Conservation (phyloP, 345 rosid genomes). For the Lagerstroemia speciosa region DNA sequence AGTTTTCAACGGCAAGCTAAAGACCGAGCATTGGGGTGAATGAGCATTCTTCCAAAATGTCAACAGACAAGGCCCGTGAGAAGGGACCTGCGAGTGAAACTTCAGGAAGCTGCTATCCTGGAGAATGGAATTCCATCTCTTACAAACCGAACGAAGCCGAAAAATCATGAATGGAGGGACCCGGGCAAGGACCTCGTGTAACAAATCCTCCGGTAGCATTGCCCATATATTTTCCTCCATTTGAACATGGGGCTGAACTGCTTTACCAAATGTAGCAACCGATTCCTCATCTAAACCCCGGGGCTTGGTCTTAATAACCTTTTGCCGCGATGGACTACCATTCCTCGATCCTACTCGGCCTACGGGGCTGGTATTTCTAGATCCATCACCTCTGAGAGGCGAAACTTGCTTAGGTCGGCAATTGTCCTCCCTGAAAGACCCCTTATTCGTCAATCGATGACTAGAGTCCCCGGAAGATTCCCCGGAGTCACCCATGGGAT, state of each 20-base stretch:
- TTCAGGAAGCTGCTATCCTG: slow-evolving; percentile 80
- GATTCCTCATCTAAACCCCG: slow-evolving; percentile 94
- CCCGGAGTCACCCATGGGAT: slow-evolving; percentile 41
- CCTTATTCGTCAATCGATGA: slow-evolving; percentile 21
- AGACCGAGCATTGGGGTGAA: slow-evolving; percentile 77
- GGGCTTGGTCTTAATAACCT: slow-evolving; percentile 79
- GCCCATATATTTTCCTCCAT: slow-evolving; percentile 96
- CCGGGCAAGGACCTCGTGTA: slow-evolving; percentile 80
- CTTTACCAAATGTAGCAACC: slow-evolving; percentile 69
- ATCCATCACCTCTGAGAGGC: slow-evolving; percentile 52
- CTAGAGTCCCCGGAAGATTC: slow-evolving; percentile 28
- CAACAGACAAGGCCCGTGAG: slow-evolving; percentile 86
- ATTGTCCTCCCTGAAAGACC: slow-evolving; percentile 28
- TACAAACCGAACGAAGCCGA: slow-evolving; percentile 78
- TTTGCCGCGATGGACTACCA: slow-evolving; percentile 80
- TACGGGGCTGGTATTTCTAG: slow-evolving; percentile 72
- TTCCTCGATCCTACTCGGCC: slow-evolving; percentile 72
- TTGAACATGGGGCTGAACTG: slow-evolving; percentile 51
- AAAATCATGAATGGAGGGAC: slow-evolving; percentile 93
- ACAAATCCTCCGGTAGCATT: slow-evolving; percentile 89
- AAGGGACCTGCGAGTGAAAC: slow-evolving; percentile 53
- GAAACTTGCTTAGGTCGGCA: slow-evolving; percentile 47
- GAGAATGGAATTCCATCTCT: slow-evolving; percentile 80
- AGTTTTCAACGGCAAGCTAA: slow-evolving; percentile 78
- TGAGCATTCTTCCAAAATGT: slow-evolving; percentile 91